Evolutionary conservation across 148 eudicot genomes (phyloP), one percentile per base, ranked within the genome.

Genomic region (Fagopyrum homotropicum): DNA sequence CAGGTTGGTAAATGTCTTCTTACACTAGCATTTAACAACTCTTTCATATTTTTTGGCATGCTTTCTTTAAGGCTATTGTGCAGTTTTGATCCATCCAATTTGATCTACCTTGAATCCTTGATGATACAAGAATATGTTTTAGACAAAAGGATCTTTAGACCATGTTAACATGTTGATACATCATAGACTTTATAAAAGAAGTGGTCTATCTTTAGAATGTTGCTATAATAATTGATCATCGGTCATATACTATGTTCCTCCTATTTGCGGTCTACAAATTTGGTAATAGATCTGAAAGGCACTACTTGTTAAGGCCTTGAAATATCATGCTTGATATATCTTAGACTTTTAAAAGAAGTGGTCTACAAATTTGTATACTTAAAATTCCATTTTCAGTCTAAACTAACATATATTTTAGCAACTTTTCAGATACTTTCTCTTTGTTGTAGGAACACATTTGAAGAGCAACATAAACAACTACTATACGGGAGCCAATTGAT

Each of bases 1-100:
- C 96, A 95, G 97, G 99, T 94, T 74, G 56, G 77, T 74, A 19
- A 71, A 17, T 11, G 49, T 71, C 60, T 57, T 51, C 40, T 29
- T 40, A 45, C 7, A n/a, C 45, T 47, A 15, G 6, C 35, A 64
- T 40, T n/a, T 59, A 30, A 43, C 4, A 29, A 9, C 69, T 29
- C 29, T 3, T 61, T 61, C 1, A 9, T 61, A 61, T 61, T 29
- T 29, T 26, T 44, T 29, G 16, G 43, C 68, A 6, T 61, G 68
- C 44, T 29, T 61, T 66, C 46, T 66, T 14, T 43, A 10, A 66
- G 40, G 71, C 14, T 40, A 35, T 15, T 66, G 46, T 66, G 71
- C 71, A 43, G 1, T 15, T 66, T 29, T 63, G 46, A 22, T 22
- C 26, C 26, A 22, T 22, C 0, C 26, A 22, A 22, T 22, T 22